A percentile compares a stretch with the other conserved stretches of the same genome.
These are phyloP conservation scores for Pascua guehoae DNA, from an alignment of 1,284 basidiomycete species.

Conservation along the genomic window DNA sequence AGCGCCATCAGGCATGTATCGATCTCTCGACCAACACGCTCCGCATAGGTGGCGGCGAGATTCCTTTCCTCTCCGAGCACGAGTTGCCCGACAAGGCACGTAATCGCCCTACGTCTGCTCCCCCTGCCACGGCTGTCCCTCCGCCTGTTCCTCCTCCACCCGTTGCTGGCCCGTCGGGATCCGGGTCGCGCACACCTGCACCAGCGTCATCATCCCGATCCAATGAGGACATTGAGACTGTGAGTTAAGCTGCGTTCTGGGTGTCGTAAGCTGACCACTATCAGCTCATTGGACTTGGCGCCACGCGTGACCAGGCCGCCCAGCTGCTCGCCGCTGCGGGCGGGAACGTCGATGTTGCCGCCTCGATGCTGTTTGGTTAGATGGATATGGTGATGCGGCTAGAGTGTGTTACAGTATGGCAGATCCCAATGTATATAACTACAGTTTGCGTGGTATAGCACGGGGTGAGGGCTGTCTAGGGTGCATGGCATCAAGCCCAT, in stretches of 20 bases:
- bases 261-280: slow-evolving; percentile 11
- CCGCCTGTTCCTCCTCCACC: neutral
- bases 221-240: slow-evolving; percentile 26
- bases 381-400: too few relatives aligned
- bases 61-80: slow-evolving; percentile 87
- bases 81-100: slow-evolving; percentile 78
- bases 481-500: too few relatives aligned
- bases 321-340: slow-evolving; percentile 70
- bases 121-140: neutral
- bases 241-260: slow-evolving; percentile 16
- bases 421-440: too few relatives aligned
- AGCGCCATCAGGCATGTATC: slow-evolving; percentile 92
- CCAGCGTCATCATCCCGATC: neutral
- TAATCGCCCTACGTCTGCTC: neutral
- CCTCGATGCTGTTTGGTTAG: slow-evolving; percentile 68
- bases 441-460: too few relatives aligned
- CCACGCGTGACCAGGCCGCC: slow-evolving; percentile 68
- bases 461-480: too few relatives aligned
- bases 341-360: slow-evolving; percentile 84
- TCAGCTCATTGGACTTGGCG: slow-evolving; percentile 58
- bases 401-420: too few relatives aligned
- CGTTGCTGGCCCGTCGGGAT: neutral
- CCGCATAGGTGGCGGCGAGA: slow-evolving; percentile 79
- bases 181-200: neutral
- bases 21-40: slow-evolving; percentile 85